Base-by-base conservation (phyloP, 208 protist species). In the Trypanosoma scelopori region DNA sequence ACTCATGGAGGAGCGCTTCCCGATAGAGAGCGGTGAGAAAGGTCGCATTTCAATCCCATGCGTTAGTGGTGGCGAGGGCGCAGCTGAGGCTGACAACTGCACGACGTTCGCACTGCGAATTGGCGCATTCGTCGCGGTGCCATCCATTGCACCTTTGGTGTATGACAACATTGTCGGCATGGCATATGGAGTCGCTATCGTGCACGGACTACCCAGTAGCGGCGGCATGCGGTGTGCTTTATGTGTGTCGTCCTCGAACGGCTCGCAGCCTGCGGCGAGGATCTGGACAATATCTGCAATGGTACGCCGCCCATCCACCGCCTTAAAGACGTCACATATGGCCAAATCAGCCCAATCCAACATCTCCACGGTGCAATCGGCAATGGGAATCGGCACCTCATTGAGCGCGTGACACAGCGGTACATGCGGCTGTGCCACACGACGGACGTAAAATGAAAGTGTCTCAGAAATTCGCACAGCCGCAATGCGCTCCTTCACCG, bases 291-390 rank as follows among this genome's bases (percentile, higher is more conserved):
- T 67, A 27, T 84, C 79, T 0, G 75, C 77, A 39, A 94, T 85
- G 7, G 81, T 94, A 35, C 77, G 82, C 9, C 78, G 56, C 22
- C 85, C 85, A 64, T 94, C 82, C 32, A 92, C 74, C 5, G 80
- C 73, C 16, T 68, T 67, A 47, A 90, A 81, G 5, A 91, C 84
- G 39, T 79, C 66, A 22, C 79, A 71, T 20, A 94, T 73, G 16
- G 76, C 71, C 50, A 94, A 52, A 68, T 94, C 88, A 63, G 82
- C 82, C 69, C 69, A 82, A 46, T 85, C 83, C 42, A 87, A 56
- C 63, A 74, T 75, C 27, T 65, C 52, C 28, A 56, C 55, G 39
- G 71, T 58, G 52, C 77, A 84, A 1, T 69, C 32, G 5, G 63
- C 72, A 62, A 89, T 76, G 6, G 83, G 82, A 27, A 93, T 75